These are phyloP conservation scores for Eutrema salsugineum DNA, from an alignment of 441 rosid genomes.

Conservation along the genomic window DNA sequence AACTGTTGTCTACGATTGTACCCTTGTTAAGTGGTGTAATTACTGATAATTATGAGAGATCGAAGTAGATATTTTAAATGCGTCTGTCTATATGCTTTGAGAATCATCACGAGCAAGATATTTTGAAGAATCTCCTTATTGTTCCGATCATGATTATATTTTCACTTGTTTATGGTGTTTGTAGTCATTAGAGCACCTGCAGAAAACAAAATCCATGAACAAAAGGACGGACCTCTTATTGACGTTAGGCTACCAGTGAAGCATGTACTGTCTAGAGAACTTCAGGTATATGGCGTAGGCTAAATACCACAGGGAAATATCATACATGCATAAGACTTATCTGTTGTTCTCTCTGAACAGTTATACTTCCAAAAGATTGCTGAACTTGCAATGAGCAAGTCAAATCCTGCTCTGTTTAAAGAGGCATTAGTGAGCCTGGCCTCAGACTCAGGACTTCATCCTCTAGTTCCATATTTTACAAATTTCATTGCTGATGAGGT, in stretches of 20 bases:
- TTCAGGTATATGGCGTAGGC: slow-evolving; percentile 58
- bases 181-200: slow-evolving; percentile 71
- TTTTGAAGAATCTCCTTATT: slow-evolving; percentile 1
- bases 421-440: slow-evolving; percentile 91
- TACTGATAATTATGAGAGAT: slow-evolving; percentile 1
- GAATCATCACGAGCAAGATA: neutral
- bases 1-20: neutral
- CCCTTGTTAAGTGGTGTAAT: neutral
- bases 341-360: slow-evolving; percentile 42
- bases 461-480: slow-evolving; percentile 94
- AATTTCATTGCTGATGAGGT: slow-evolving; percentile 93
- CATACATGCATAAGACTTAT: slow-evolving; percentile 15
- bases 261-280: slow-evolving; percentile 86
- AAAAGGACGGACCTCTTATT: slow-evolving; percentile 64
- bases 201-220: slow-evolving; percentile 49
- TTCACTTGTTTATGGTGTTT: slow-evolving; percentile 19
- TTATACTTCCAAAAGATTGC: slow-evolving; percentile 90
- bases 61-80: neutral
- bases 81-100: neutral
- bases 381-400: slow-evolving; percentile 73
- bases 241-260: slow-evolving; percentile 83
- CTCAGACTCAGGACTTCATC: slow-evolving; percentile 94
- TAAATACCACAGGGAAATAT: neutral
- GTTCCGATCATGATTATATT: neutral
- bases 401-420: slow-evolving; percentile 70